A percentile compares a stretch with the other conserved stretches of the same genome.
phyloP scores from a whole-genome alignment of 257 asterid genomes.

The Solanum piurae region DNA sequence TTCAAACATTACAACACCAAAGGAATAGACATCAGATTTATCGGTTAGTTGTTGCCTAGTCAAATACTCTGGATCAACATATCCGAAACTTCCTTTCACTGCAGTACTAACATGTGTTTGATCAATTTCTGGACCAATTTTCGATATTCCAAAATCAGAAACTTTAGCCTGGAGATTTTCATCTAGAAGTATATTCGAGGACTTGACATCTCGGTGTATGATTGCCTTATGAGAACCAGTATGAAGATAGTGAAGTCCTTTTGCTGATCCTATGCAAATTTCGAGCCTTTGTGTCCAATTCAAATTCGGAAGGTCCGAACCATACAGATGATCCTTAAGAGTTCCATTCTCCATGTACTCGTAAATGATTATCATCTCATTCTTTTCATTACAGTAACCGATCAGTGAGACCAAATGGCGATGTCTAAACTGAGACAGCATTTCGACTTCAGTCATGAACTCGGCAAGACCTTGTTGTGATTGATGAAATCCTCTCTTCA shows the following conservation, averaged over 20 bases:
- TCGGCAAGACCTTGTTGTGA: slow-evolving; percentile 25
- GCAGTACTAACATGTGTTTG: slow-evolving; percentile 35
- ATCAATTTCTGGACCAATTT: slow-evolving; percentile 29
- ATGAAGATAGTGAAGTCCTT: slow-evolving; percentile 41
- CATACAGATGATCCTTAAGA: slow-evolving; percentile 23
- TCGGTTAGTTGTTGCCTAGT: slow-evolving; percentile 26
- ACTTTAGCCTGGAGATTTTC: slow-evolving; percentile 31
- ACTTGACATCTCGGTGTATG: slow-evolving; percentile 36
- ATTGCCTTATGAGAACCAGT: slow-evolving; percentile 27
- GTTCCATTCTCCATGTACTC: slow-evolving; percentile 39
- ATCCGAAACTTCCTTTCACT: slow-evolving; percentile 37
- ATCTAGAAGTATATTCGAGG: slow-evolving; percentile 32
- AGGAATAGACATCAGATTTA: slow-evolving; percentile 36
- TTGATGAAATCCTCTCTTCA: slow-evolving; percentile 22
- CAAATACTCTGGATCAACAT: slow-evolving; percentile 33
- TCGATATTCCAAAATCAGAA: slow-evolving; percentile 37
- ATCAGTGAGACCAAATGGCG: slow-evolving; percentile 37
- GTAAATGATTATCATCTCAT: slow-evolving; percentile 34
- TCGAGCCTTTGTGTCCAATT: slow-evolving; percentile 29
- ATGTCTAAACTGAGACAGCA: slow-evolving; percentile 31
- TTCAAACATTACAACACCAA: slow-evolving; percentile 36
- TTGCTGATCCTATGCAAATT: slow-evolving; percentile 39
- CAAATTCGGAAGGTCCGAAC: slow-evolving; percentile 14
- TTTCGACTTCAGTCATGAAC: slow-evolving; percentile 29
- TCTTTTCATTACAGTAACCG: slow-evolving; percentile 27